A percentile compares a stretch with the other conserved stretches of the same genome.
Evolutionary conservation across 257 asterid genomes (phyloP).

Genomic region (Solanum pinnatisectum): DNA sequence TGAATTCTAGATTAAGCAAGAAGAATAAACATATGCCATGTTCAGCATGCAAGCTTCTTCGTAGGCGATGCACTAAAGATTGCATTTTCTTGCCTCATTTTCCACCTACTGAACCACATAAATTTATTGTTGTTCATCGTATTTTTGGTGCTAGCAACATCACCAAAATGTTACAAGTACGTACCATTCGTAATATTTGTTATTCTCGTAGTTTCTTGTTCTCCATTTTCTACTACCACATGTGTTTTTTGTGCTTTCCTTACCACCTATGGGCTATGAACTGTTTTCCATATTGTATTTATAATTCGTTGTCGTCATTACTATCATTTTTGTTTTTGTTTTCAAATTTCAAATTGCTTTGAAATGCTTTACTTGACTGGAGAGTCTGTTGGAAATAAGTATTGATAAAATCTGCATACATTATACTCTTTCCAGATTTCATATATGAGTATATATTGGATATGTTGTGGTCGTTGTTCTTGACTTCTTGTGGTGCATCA

Average conservation of each 20-base stretch:
- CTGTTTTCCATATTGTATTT: background rate
- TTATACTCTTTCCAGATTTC: background rate
- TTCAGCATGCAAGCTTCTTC: constrained; percentile 41
- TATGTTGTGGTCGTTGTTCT: background rate
- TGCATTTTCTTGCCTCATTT: constrained; percentile 39
- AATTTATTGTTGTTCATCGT: constrained; percentile 31
- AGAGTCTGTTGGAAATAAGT: background rate
- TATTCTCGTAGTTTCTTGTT: background rate
- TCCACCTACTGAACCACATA: constrained; percentile 25
- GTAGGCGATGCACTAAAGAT: constrained; percentile 27
- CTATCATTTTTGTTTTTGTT: background rate
- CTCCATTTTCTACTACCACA: background rate
- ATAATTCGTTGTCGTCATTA: too few relatives aligned
- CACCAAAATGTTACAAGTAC: constrained; percentile 32
- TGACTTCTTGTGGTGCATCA: background rate
- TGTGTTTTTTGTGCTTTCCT: background rate
- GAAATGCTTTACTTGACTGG: background rate
- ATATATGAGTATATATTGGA: too few relatives aligned
- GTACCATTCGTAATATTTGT: background rate
- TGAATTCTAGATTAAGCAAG: constrained; percentile 15
- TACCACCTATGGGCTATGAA: background rate
- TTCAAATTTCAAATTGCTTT: background rate
- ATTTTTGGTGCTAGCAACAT: constrained; percentile 47
- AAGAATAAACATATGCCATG: constrained; percentile 24
- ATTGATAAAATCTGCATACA: background rate